Conservation (phyloP, 2,329 filamentous ascomycete genomes). For the Phialophora verrucosa region DNA sequence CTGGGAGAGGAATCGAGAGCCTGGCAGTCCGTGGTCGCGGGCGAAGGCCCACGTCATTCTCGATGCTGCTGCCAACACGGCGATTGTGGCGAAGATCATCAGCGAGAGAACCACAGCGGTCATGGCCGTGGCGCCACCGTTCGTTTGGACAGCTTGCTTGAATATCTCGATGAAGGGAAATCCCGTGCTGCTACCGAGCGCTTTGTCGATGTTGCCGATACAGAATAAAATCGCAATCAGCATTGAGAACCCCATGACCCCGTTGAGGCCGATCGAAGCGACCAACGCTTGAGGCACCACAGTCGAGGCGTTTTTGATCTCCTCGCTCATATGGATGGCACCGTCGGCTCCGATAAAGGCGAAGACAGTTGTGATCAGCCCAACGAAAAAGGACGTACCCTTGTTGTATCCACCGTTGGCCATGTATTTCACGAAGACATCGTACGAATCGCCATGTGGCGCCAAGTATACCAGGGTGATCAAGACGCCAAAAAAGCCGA, state of each 20-base stretch:
- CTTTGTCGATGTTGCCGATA: slow-evolving; percentile 43
- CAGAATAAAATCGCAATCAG: slow-evolving; percentile 49
- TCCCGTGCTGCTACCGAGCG: slow-evolving; percentile 42
- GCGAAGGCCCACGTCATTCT: slow-evolving; percentile 53
- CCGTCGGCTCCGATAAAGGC: slow-evolving; percentile 48
- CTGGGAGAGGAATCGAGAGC: slow-evolving; percentile 42
- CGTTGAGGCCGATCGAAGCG: slow-evolving; percentile 47
- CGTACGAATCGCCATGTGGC: slow-evolving; percentile 45
- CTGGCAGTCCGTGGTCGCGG: slow-evolving; percentile 51
- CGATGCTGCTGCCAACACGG: slow-evolving; percentile 45
- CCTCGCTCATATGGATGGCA: slow-evolving; percentile 50
- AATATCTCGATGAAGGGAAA: slow-evolving; percentile 56
- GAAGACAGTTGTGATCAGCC: slow-evolving; percentile 46
- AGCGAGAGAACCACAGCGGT: slow-evolving; percentile 41
- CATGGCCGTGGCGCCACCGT: slow-evolving; percentile 55
- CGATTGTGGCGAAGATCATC: slow-evolving; percentile 43
- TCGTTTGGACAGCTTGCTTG: slow-evolving; percentile 51
- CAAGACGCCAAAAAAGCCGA: slow-evolving; percentile 45
- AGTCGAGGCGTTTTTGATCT: slow-evolving; percentile 47
- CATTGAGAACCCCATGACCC: slow-evolving; percentile 46
- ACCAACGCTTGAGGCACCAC: slow-evolving; percentile 48
- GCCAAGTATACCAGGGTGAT: slow-evolving; percentile 51
- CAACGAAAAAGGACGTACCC: slow-evolving; percentile 42
- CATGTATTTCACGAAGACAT: slow-evolving; percentile 49
- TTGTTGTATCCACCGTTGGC: slow-evolving; percentile 46